These are phyloP conservation scores for Triticum urartu DNA, from an alignment of 176 grass and related monocot genomes.

Conservation along the genomic window DNA sequence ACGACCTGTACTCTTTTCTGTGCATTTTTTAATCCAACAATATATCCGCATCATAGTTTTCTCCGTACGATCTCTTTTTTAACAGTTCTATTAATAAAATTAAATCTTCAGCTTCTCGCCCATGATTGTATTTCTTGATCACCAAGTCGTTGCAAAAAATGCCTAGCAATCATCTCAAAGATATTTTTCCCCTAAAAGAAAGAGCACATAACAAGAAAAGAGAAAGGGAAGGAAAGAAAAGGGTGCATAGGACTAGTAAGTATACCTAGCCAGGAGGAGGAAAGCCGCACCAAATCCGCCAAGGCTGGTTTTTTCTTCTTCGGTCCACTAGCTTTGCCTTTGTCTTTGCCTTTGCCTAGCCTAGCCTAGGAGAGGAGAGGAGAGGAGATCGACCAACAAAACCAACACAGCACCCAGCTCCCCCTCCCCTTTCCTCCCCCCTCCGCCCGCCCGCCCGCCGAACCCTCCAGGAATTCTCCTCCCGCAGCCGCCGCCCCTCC, in stretches of 20 bases:
- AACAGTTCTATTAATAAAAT: too few species aligned
- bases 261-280: not conserved
- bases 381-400: constrained; percentile 7
- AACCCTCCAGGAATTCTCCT: constrained; percentile 21
- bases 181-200: too few species aligned
- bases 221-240: not conserved
- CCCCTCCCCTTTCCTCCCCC: not conserved
- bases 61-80: too few species aligned
- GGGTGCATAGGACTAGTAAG: not conserved
- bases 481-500: not conserved
- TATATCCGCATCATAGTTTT: too few species aligned
- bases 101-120: not conserved
- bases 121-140: not conserved
- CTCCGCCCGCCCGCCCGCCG: not conserved
- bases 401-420: not conserved
- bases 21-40: too few species aligned
- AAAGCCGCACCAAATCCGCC: constrained; percentile 15
- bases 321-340: not conserved
- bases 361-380: too few species aligned
- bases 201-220: not conserved
- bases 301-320: not conserved
- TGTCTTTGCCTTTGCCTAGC: too few species aligned
- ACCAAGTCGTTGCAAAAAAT: not conserved
- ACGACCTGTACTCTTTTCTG: too few species aligned
- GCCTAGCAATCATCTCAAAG: not conserved